These are phyloP conservation scores for Populus hybrid DNA, from an alignment of 441 rosid species.

Conservation along the genomic window DNA sequence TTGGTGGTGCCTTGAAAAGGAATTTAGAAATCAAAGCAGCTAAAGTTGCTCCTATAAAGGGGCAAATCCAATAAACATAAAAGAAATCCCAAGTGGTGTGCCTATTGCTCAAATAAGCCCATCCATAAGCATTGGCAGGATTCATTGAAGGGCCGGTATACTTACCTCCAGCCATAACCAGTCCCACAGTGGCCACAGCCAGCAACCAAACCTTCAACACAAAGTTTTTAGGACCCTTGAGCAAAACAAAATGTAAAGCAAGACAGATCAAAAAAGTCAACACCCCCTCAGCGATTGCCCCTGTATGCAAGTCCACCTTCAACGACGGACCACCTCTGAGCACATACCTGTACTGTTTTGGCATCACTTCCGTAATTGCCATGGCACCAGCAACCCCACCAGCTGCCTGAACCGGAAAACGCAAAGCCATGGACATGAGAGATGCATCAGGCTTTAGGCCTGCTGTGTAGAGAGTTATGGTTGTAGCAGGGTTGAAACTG, in stretches of 20 bases:
- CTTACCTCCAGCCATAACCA: conserved; percentile 43
- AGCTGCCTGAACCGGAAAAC: conserved; percentile 65
- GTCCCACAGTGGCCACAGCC: conserved; percentile 41
- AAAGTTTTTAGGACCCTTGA: conserved; percentile 53
- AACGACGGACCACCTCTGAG: conserved; percentile 56
- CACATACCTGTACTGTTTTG: conserved; percentile 42
- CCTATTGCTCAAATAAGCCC: conserved; percentile 73
- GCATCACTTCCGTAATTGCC: conserved; percentile 55
- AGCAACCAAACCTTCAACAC: conserved; percentile 47
- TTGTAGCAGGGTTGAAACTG: conserved; percentile 57
- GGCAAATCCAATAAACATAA: conserved; percentile 82
- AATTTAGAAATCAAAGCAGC: conserved; percentile 59
- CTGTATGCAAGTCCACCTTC: conserved; percentile 56
- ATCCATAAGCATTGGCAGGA: conserved; percentile 86
- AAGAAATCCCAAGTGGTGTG: conserved; percentile 81
- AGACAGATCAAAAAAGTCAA: conserved; percentile 56
- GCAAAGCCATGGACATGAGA: conserved; percentile 40
- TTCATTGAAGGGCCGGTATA: conserved; percentile 79
- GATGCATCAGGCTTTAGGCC: conserved; percentile 42
- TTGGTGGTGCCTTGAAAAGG: conserved; percentile 26
- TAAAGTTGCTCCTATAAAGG: conserved; percentile 62
- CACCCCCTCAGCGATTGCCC: conserved; percentile 66
- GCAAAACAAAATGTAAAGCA: conserved; percentile 39
- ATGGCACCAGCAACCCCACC: conserved; percentile 69
- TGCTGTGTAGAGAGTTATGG: conserved; percentile 39